Percentiles rank a stretch among this genome's conserved stretches.
Evolutionary conservation across 164 flowering plant species (phyloP).

Genomic region (Aristolochia californica): DNA sequence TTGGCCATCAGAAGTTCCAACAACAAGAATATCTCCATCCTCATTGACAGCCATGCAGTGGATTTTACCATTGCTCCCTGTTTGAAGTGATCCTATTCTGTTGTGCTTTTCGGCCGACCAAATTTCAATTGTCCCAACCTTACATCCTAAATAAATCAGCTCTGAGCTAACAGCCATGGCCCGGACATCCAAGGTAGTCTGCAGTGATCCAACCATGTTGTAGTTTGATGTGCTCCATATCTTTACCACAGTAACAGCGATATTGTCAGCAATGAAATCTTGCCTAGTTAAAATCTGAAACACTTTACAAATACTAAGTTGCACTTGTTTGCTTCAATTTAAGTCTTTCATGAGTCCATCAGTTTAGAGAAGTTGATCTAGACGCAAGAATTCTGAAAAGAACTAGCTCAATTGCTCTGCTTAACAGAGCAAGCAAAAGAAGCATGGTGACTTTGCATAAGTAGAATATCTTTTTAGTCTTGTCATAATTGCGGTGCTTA

Average conservation of each 20-base stretch:
- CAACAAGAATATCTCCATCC: constrained; percentile 45
- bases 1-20: constrained; percentile 63
- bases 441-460: too few relatives aligned
- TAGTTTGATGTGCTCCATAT: constrained; percentile 49
- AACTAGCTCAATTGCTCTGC: too few relatives aligned
- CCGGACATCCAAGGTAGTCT: constrained; percentile 38
- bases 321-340: too few relatives aligned
- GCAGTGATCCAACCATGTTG: constrained; percentile 39
- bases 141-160: constrained; percentile 62
- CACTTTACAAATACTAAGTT: too few relatives aligned
- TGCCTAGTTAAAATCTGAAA: too few relatives aligned
- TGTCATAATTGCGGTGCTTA: constrained; percentile 5
- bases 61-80: constrained; percentile 35
- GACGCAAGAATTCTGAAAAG: too few relatives aligned
- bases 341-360: too few relatives aligned
- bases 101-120: constrained; percentile 51
- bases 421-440: too few relatives aligned
- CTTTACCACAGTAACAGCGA: constrained; percentile 19
- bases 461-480: too few relatives aligned
- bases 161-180: constrained; percentile 59
- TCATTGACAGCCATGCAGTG: constrained; percentile 43
- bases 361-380: too few relatives aligned
- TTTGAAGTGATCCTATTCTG: constrained; percentile 44
- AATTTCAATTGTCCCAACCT: constrained; percentile 49
- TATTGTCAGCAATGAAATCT: background rate